Conservation (phyloP, 306 rosid genomes). For the Medicago ruthenica region DNA sequence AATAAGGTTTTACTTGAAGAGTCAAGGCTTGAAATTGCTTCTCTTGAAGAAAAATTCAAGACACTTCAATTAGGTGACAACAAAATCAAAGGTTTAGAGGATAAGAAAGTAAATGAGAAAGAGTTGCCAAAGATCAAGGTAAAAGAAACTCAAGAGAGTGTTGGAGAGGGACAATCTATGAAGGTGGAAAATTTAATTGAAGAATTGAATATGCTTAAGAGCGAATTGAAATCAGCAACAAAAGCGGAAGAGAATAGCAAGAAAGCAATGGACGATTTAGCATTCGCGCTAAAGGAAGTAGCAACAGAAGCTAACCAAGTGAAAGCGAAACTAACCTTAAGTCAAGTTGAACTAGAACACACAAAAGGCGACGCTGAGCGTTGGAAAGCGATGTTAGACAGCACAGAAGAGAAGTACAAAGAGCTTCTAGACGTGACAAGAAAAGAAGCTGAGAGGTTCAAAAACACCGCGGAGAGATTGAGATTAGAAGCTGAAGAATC, state of each 20-base stretch:
- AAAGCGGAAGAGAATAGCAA: conserved; percentile 80
- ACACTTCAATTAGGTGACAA: conserved; percentile 15
- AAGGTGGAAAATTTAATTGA: conserved; percentile 32
- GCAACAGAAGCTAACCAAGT: conserved; percentile 73
- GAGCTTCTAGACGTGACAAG: conserved; percentile 50
- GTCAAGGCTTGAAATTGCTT: conserved; percentile 57
- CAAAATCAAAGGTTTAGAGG: not conserved
- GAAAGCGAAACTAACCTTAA: conserved; percentile 53
- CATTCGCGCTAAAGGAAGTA: conserved; percentile 83
- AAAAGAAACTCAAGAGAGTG: not conserved
- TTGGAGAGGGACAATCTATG: conserved; percentile 30
- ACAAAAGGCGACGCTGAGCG: conserved; percentile 61
- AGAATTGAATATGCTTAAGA: conserved; percentile 53
- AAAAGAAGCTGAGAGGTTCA: conserved; percentile 71
- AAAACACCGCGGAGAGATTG: conserved; percentile 69
- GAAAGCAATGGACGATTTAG: conserved; percentile 89
- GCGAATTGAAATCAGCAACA: conserved; percentile 59
- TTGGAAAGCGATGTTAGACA: conserved; percentile 48
- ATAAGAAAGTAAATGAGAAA: conserved; percentile 34
- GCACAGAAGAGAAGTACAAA: conserved; percentile 57
- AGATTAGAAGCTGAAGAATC: conserved; percentile 88
- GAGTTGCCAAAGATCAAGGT: not conserved
- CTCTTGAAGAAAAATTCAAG: conserved; percentile 50
- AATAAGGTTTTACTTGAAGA: conserved; percentile 64
- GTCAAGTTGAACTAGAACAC: conserved; percentile 64